Percentiles rank a stretch among this genome's conserved stretches.
These are phyloP conservation scores for Pestalotiopsis sp. DNA, from an alignment of 2,329 filamentous ascomycete genomes.

Conservation along the genomic window DNA sequence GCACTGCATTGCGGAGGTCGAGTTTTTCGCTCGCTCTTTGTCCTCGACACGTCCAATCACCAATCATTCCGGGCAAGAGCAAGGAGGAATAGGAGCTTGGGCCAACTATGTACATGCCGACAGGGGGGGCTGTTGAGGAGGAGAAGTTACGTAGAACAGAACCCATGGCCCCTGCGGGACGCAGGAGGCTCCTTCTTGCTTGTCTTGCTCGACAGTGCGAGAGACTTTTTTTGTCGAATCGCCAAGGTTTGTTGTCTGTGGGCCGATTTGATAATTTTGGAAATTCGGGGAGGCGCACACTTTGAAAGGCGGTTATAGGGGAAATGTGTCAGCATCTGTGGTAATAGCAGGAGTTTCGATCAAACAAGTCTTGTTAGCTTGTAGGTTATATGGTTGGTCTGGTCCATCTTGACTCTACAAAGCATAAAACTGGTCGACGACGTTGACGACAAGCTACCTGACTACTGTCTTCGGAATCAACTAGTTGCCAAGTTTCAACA, in stretches of 20 bases:
- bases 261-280: not conserved
- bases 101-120: not conserved
- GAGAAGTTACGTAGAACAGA: not conserved
- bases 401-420: too few relatives aligned
- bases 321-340: too few relatives aligned
- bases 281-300: not conserved
- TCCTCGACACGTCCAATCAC: not conserved
- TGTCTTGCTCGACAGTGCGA: not conserved
- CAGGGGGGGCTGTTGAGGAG: not conserved
- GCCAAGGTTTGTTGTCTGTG: not conserved
- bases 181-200: not conserved
- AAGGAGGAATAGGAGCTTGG: not conserved
- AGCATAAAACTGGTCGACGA: too few relatives aligned
- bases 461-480: too few relatives aligned
- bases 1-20: too few relatives aligned
- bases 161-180: not conserved
- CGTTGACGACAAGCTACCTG: too few relatives aligned
- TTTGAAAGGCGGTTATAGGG: too few relatives aligned
- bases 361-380: too few relatives aligned
- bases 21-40: not conserved
- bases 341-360: too few relatives aligned
- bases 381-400: too few relatives aligned
- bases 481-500: not conserved
- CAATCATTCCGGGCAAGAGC: not conserved
- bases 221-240: not conserved